Conservation (phyloP, 2,329 filamentous ascomycete genomes). For the Ascochyta fabae region DNA sequence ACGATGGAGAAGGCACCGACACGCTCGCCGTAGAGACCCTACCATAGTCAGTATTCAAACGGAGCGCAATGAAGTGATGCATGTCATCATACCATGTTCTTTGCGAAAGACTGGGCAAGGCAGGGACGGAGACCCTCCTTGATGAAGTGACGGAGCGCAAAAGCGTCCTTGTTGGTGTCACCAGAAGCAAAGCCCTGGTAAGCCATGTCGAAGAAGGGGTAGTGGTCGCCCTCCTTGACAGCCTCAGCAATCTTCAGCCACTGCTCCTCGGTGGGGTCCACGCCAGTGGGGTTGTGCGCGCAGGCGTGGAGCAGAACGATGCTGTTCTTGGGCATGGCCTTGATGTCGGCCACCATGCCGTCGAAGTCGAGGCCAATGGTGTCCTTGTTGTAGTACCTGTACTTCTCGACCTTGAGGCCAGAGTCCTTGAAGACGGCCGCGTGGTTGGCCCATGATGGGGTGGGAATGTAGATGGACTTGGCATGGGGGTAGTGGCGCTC, state of each 20-base stretch:
- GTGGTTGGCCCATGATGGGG: constrained; percentile 98
- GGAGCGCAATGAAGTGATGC: background rate
- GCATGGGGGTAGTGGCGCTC: constrained; percentile 86
- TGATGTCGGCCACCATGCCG: constrained; percentile 88
- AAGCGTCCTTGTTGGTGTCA: constrained; percentile 90
- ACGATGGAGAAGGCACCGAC: constrained; percentile 96
- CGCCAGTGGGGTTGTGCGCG: constrained; percentile 96
- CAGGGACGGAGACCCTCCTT: constrained; percentile 87
- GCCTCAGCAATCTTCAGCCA: constrained; percentile 89
- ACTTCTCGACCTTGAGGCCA: constrained; percentile 88
- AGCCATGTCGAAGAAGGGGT: constrained; percentile 85
- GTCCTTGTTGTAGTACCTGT: constrained; percentile 99
- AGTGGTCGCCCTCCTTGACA: constrained; percentile 86
- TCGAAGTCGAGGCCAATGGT: constrained; percentile 98
- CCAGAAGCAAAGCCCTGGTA: constrained; percentile 98
- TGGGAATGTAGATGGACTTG: constrained; percentile 97
- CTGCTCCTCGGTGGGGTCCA: constrained; percentile 90
- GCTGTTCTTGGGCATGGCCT: constrained; percentile 83
- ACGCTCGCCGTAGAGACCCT: constrained; percentile 98
- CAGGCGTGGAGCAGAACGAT: constrained; percentile 95
- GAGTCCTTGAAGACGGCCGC: constrained; percentile 94
- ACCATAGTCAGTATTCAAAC: background rate
- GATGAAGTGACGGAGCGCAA: constrained; percentile 91
- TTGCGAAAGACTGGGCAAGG: constrained; percentile 93
- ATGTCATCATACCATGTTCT: constrained; percentile 82